Percentiles rank a stretch among this genome's conserved stretches.
phyloP scores from a whole-genome alignment of 768 basidiomycete species.

The Hericium alpestre region DNA sequence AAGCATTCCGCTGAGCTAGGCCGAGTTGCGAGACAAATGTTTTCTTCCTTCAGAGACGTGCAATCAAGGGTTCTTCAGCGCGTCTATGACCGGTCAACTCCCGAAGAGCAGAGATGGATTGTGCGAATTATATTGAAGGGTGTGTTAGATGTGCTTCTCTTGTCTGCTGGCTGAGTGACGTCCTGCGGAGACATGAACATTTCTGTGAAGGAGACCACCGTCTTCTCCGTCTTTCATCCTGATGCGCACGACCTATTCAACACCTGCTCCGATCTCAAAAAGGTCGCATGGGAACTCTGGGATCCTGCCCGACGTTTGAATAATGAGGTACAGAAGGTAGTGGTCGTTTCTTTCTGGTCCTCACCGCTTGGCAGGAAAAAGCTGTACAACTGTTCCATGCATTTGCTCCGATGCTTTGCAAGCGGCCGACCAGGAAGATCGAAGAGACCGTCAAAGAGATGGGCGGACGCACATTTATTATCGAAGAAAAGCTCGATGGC shows the following conservation, averaged over 20 bases:
- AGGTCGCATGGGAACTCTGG: conserved; percentile 82
- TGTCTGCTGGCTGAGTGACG: not conserved
- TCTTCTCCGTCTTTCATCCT: conserved; percentile 85
- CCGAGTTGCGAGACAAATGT: not conserved
- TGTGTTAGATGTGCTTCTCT: conserved; percentile 16
- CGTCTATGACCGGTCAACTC: conserved; percentile 67
- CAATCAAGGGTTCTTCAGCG: conserved; percentile 70
- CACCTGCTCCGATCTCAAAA: conserved; percentile 92
- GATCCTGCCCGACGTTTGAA: conserved; percentile 61
- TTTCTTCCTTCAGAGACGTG: conserved; percentile 40
- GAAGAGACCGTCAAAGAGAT: conserved; percentile 82
- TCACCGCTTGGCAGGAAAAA: conserved; percentile 51
- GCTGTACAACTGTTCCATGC: conserved; percentile 70
- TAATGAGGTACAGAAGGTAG: conserved; percentile 31
- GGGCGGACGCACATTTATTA: conserved; percentile 66
- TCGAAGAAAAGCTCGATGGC: conserved; percentile 97
- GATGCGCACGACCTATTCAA: conserved; percentile 93
- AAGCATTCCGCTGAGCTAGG: conserved; percentile 12
- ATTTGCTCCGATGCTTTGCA: conserved; percentile 94
- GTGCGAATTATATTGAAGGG: conserved; percentile 95
- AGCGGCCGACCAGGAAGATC: conserved; percentile 70
- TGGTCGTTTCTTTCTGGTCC: not conserved
- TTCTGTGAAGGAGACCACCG: conserved; percentile 87
- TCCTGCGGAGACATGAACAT: conserved; percentile 68
- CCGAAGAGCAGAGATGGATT: conserved; percentile 91